Percentiles rank a stretch among this genome's conserved stretches.
phyloP scores from a whole-genome alignment of 1,139 yeast species.

The Saccharomyces hybrid region DNA sequence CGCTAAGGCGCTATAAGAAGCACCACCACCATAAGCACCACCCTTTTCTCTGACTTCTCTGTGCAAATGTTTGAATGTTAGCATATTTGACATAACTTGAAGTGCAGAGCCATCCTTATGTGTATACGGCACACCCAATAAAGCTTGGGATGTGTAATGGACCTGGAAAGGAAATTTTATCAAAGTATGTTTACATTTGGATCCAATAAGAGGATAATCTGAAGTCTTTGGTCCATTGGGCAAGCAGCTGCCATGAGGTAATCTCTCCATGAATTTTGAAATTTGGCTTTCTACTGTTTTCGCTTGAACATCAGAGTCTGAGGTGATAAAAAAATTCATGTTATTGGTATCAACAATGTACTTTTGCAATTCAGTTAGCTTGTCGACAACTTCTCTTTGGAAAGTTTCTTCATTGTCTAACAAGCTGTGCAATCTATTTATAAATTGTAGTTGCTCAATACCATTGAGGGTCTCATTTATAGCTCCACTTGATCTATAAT shows the following conservation, averaged over 20 bases:
- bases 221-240: conserved; percentile 6
- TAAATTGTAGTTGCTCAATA: conserved; percentile 63
- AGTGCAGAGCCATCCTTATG: conserved; percentile 76
- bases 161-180: conserved; percentile 83
- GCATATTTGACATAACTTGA: conserved; percentile 70
- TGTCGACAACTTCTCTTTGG: conserved; percentile 51
- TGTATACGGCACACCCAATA: conserved; percentile 58
- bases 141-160: conserved; percentile 67
- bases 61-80: conserved; percentile 79
- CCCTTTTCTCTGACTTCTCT: conserved; percentile 90
- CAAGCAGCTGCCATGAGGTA: conserved; percentile 15
- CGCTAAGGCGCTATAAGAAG: conserved; percentile 70
- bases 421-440: conserved; percentile 48
- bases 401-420: conserved; percentile 52
- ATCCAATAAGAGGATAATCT: conserved; percentile 11
- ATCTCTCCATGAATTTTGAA: conserved; percentile 17
- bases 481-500: conserved; percentile 51
- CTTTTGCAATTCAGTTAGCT: conserved; percentile 48
- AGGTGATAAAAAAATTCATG: conserved; percentile 52
- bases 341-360: conserved; percentile 36
- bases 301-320: conserved; percentile 38
- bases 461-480: conserved; percentile 64
- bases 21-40: conserved; percentile 98
- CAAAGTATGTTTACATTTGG: conserved; percentile 35
- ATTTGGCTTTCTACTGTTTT: conserved; percentile 28